phyloP scores from a whole-genome alignment of 192 early-diverging fungal genomes.

The Dimargaris verticillata region DNA sequence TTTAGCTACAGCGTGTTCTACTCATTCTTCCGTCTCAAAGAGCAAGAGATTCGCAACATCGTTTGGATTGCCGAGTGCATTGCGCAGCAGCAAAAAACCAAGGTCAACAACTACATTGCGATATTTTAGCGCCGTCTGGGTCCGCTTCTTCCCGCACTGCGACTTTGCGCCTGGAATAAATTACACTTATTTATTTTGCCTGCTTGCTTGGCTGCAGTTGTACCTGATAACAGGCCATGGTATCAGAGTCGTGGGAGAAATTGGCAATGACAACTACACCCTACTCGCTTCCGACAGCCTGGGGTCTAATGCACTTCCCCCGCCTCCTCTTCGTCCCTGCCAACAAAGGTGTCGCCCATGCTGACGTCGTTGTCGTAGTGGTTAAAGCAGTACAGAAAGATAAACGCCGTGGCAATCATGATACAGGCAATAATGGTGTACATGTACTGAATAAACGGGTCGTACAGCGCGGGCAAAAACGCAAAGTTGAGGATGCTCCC shows the following conservation, averaged over 20 bases:
- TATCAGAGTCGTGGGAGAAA: no score
- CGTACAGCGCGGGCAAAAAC: constrained; percentile 30
- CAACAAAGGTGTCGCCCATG: no score
- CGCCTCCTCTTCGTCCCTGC: no score
- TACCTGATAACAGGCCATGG: no score
- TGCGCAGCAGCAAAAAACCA: constrained; percentile 90
- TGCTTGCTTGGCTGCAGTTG: no score
- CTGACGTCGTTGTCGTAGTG: constrained; percentile 32
- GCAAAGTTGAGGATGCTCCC: constrained; percentile 39
- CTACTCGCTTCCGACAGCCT: no score
- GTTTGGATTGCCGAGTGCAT: constrained; percentile 99
- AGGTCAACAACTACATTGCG: constrained; percentile 84
- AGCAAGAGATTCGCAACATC: constrained; percentile 97
- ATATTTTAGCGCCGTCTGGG: no score
- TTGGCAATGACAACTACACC: no score
- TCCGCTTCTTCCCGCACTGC: no score
- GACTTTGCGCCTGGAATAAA: no score
- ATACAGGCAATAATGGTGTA: constrained; percentile 36
- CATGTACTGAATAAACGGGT: constrained; percentile 45
- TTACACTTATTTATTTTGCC: no score
- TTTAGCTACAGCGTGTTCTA: constrained; percentile 96
- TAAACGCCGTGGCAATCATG: constrained; percentile 23
- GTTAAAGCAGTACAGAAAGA: constrained; percentile 34
- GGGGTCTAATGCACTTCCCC: no score
- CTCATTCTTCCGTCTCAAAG: constrained; percentile 86